Conservation (phyloP, 2,329 filamentous ascomycete genomes). For the Camptophora hylomeconis region DNA sequence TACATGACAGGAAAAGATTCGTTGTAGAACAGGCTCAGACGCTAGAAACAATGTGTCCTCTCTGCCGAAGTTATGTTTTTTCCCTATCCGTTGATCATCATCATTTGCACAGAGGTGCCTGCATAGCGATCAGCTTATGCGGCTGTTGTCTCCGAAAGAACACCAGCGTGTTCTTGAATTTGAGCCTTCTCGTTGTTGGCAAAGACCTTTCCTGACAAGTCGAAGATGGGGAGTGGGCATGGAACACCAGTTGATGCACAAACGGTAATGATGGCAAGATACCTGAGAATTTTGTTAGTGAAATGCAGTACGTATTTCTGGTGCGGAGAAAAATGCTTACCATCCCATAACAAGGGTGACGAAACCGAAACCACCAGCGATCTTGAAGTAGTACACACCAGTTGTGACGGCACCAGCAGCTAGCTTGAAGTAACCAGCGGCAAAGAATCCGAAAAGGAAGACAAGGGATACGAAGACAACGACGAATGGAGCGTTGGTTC, state of each 20-base stretch:
- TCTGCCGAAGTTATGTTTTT: too few relatives aligned
- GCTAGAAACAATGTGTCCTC: too few relatives aligned
- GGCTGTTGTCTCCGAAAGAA: slow-evolving; percentile 1
- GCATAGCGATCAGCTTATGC: too few relatives aligned
- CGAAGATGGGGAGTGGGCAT: slow-evolving; percentile 4
- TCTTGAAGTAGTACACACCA: slow-evolving; percentile 1
- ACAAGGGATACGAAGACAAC: slow-evolving; percentile 52
- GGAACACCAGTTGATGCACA: slow-evolving; percentile 1
- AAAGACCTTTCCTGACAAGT: slow-evolving; percentile 2
- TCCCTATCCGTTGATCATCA: too few relatives aligned
- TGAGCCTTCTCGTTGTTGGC: not conserved
- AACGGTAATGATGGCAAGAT: slow-evolving; percentile 4
- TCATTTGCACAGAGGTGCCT: too few relatives aligned
- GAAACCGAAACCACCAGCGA: slow-evolving; percentile 5
- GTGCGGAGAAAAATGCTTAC: not conserved
- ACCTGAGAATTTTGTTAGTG: slow-evolving; percentile 1
- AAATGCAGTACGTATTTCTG: not conserved
- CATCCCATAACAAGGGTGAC: slow-evolving; percentile 3
- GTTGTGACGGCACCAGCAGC: slow-evolving; percentile 6
- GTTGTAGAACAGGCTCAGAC: too few relatives aligned
- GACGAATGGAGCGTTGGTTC: slow-evolving; percentile 59
- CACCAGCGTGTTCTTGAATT: slow-evolving; percentile 1
- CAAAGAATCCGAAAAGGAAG: slow-evolving; percentile 44
- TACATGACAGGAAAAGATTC: too few relatives aligned
- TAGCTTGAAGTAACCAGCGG: slow-evolving; percentile 28